Evolutionary conservation across 306 rosid genomes (phyloP).

Genomic region (Medicago truncatula): MtrunA17r5.0-ANR NC_053046.1:1506501-1507000

Average conservation of each 20-base stretch:
- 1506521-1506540: slow-evolving; percentile 45
- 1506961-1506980: no score
- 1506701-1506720: slow-evolving; percentile 90
- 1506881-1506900: no score
- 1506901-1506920: no score
- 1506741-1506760: slow-evolving; percentile 61
- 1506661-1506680: slow-evolving; percentile 43
- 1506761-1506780: slow-evolving; percentile 51
- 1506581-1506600: slow-evolving; percentile 52
- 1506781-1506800: slow-evolving; percentile 65
- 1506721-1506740: slow-evolving; percentile 70
- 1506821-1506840: slow-evolving; percentile 64
- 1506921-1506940: no score
- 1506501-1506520: slow-evolving; percentile 45
- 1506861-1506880: background rate
- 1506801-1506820: slow-evolving; percentile 78
- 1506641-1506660: slow-evolving; percentile 34
- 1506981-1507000: no score
- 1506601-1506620: slow-evolving; percentile 46
- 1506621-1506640: slow-evolving; percentile 48
- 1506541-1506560: slow-evolving; percentile 37
- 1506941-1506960: no score
- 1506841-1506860: slow-evolving; percentile 61
- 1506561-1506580: slow-evolving; percentile 41
- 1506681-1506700: slow-evolving; percentile 65